Evolutionary conservation across 2,329 filamentous ascomycete genomes (phyloP), one percentile per base, ranked within the genome.

Genomic region (Orbilia ellipsospora): DNA sequence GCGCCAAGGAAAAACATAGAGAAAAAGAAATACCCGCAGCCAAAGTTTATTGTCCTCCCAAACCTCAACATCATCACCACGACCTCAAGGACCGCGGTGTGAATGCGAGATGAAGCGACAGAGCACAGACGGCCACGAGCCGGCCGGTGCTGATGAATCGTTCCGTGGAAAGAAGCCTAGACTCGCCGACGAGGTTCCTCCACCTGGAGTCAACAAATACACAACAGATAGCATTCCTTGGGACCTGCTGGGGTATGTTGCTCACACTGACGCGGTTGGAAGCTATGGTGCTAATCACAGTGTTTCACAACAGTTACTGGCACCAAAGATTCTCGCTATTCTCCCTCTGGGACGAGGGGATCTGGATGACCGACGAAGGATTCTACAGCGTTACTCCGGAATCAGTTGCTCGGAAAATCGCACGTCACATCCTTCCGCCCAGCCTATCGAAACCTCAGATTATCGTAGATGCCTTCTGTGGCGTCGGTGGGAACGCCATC

Each of bases 381-480:
- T 99, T 95, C 95, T 99, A 95, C 82, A 95, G 94, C 66, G 94
- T 98, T 6, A 99, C 96, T 0, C 94, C 95, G 13, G 94, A 99
- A 82, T 91, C 92, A 3, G 88, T 99, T 28, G 95, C 95, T 74
- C 89, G 90, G 92, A 73, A 89, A 90, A 83, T 92, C 96, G 83
- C 77, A 15, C 44, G 52, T 20, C 78, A 80, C 48, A 78, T 63
- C 54, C 77, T 55, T 74, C 78, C 20, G 79, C 80, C 73, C 76
- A 73, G 45, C 65, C 77, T 60, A 80, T 28, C 55, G 57, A 68
- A 26, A 77, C 48, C 77, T 15, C 91, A 89, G 78, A 88, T 85
- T 8, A 84, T 99, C 44, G 88, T 99, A 73, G 95, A 99, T 82
- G 88, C 91, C 54, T 99, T 99, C 83, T 92, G 90, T 28, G 95